These are phyloP conservation scores for Coprinopsis sp. DNA, from an alignment of 768 basidiomycete species.

Conservation along the genomic window DNA sequence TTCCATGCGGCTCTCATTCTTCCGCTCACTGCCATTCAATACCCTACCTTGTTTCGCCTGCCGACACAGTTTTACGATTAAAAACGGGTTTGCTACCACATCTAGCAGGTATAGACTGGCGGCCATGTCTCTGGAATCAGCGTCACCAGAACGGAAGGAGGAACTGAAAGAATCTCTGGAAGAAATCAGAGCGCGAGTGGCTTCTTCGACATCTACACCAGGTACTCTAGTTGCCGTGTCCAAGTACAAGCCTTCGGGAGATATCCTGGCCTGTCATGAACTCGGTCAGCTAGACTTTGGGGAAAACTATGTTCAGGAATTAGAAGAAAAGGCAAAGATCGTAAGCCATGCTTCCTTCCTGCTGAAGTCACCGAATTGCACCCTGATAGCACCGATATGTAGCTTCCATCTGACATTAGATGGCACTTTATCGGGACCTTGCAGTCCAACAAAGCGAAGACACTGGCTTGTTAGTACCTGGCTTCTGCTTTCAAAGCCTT, in stretches of 20 bases:
- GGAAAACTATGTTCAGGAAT: conserved; percentile 95
- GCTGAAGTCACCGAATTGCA: not conserved
- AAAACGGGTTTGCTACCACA: too few relatives aligned
- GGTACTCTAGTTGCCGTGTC: conserved; percentile 79
- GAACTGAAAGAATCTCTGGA: conserved; percentile 52
- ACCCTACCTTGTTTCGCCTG: too few relatives aligned
- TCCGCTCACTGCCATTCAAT: too few relatives aligned
- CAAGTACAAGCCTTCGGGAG: conserved; percentile 86
- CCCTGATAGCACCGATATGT: conserved; percentile 3
- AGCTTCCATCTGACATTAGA: conserved; percentile 85
- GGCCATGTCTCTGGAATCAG: conserved; percentile 9
- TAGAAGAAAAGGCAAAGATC: conserved; percentile 77
- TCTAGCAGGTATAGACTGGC: too few relatives aligned
- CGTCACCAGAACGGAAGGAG: conserved; percentile 38
- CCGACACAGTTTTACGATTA: too few relatives aligned
- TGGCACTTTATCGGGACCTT: conserved; percentile 98
- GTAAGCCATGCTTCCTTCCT: conserved; percentile 33
- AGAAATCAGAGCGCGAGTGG: conserved; percentile 48
- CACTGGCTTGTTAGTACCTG: conserved; percentile 64
- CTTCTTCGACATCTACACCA: conserved; percentile 22
- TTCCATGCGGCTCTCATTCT: too few relatives aligned
- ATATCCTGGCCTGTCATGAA: conserved; percentile 80
- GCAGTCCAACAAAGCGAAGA: conserved; percentile 91
- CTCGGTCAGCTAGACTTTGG: conserved; percentile 88
- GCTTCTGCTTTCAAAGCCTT: not conserved